Conservation (phyloP, 2,329 filamentous ascomycete genomes). For the Fusarium nisikadoi region DNA sequence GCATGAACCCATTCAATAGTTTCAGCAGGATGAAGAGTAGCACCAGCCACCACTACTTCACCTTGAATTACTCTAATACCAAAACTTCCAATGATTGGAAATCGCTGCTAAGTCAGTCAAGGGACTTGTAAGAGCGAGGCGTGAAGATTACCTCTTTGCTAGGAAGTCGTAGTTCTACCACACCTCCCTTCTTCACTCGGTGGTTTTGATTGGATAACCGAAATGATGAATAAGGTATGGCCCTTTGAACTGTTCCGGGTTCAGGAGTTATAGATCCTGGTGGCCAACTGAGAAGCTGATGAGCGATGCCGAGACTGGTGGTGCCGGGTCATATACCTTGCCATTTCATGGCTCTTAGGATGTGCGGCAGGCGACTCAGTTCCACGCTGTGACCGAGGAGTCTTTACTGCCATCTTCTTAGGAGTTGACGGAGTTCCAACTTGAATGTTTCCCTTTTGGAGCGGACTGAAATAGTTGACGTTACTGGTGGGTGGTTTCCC, state of each 20-base stretch:
- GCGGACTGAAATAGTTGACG: slow-evolving; percentile 46
- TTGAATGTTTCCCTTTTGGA: slow-evolving; percentile 37
- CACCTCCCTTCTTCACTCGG: slow-evolving; percentile 52
- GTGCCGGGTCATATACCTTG: slow-evolving; percentile 24
- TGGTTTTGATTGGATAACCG: slow-evolving; percentile 58
- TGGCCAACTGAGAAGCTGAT: slow-evolving; percentile 9
- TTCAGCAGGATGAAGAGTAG: slow-evolving; percentile 64
- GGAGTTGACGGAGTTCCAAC: slow-evolving; percentile 17
- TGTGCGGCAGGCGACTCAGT: slow-evolving; percentile 17
- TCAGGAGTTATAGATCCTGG: slow-evolving; percentile 1
- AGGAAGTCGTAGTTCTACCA: slow-evolving; percentile 55
- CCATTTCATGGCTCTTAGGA: slow-evolving; percentile 9
- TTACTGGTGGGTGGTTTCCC: slow-evolving; percentile 31
- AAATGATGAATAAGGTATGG: slow-evolving; percentile 58
- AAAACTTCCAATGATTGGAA: slow-evolving; percentile 75
- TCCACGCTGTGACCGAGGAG: slow-evolving; percentile 15
- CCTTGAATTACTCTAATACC: slow-evolving; percentile 71
- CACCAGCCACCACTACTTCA: slow-evolving; percentile 72
- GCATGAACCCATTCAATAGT: slow-evolving; percentile 69
- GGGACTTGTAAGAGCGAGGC: background rate
- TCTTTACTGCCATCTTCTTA: slow-evolving; percentile 33
- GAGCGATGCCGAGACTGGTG: background rate
- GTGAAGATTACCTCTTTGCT: slow-evolving; percentile 59
- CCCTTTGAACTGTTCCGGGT: background rate
- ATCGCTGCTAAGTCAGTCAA: slow-evolving; percentile 58